Conservation (phyloP, 257 asterid genomes). For the Scutellaria galericulata region DNA sequence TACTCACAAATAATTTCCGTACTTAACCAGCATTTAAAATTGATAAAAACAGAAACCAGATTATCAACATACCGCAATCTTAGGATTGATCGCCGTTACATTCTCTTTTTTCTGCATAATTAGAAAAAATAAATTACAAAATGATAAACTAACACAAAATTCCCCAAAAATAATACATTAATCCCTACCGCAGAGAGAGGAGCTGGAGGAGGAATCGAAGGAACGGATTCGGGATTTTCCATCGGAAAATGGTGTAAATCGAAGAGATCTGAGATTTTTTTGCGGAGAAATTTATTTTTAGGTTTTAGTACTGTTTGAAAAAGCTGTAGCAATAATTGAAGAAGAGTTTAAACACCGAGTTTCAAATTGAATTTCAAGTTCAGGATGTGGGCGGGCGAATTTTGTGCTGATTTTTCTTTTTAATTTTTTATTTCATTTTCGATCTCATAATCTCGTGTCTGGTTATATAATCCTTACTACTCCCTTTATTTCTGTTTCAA, state of each 20-base stretch:
- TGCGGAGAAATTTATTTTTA: background rate
- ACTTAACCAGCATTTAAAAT: background rate
- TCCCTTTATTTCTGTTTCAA: too few relatives aligned
- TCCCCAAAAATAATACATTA: background rate
- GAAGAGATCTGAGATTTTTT: constrained; percentile 39
- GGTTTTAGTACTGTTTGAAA: constrained; percentile 32
- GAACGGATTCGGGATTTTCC: constrained; percentile 58
- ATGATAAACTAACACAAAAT: background rate
- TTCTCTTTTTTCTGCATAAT: constrained; percentile 66
- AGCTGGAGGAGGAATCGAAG: constrained; percentile 39
- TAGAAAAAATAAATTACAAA: background rate
- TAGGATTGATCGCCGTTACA: constrained; percentile 59
- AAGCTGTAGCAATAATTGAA: constrained; percentile 25
- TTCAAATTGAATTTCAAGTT: constrained; percentile 38
- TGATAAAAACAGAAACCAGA: background rate
- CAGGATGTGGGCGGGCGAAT: constrained; percentile 53
- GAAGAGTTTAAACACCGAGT: background rate
- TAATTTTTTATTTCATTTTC: background rate
- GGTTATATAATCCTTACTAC: too few relatives aligned
- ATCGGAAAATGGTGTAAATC: constrained; percentile 35
- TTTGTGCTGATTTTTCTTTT: background rate
- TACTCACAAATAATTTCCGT: background rate
- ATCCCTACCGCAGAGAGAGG: constrained; percentile 51
- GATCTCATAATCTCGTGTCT: background rate
- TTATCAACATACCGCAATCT: constrained; percentile 61